Base-by-base conservation (phyloP, 106 monocot species). In the Dactylorhiza incarnata region DNA sequence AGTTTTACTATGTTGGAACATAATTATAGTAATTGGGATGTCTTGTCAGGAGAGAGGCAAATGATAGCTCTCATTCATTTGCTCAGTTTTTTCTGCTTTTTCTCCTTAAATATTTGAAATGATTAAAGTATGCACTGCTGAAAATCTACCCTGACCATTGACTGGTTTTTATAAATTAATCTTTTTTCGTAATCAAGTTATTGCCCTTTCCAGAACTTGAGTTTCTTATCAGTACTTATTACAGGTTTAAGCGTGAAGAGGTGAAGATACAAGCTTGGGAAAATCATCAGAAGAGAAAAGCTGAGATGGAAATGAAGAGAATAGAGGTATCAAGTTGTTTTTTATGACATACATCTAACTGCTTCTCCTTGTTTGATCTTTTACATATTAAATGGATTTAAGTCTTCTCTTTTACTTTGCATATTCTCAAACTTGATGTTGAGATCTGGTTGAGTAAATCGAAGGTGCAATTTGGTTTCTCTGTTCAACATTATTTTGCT, bases 191-290 rank as follows among this genome's bases (percentile, higher is more conserved):
- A 3, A 9, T 25, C 16, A 37, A 26, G 24, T 17, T 66, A 13
- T 66, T 66, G 24, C 52, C 52, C 15, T 26, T 37, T 11, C 9
- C 2, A 6, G 25, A 24, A 7, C 43, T 68, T 16, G 20, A 71
- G 48, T 16, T n/a, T n/a, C 26, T 71, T 71, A 20, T 9, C 17
- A 47, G 29, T 9, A 71, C 26, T 71, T 5, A 7, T 47, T 77
- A 49, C 65, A 97, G 96, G 67, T 97, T 87, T 48, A 97, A 87
- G 82, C 85, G 93, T 22, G 93, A 97, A 83, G 96, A 93, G 84
- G 86, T 93, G 83, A 91, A 91, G 77, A 93, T 93, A 86, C 96
- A 97, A 79, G 96, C 93, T 9, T 97, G 96, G 96, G 93, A 93
- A 48, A 93, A 93, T 82, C 89, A 91, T 75, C 89, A 89, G 74